phyloP scores from a whole-genome alignment of 2,329 filamentous ascomycete genomes.

The Tricladium varicosporioides region DNA sequence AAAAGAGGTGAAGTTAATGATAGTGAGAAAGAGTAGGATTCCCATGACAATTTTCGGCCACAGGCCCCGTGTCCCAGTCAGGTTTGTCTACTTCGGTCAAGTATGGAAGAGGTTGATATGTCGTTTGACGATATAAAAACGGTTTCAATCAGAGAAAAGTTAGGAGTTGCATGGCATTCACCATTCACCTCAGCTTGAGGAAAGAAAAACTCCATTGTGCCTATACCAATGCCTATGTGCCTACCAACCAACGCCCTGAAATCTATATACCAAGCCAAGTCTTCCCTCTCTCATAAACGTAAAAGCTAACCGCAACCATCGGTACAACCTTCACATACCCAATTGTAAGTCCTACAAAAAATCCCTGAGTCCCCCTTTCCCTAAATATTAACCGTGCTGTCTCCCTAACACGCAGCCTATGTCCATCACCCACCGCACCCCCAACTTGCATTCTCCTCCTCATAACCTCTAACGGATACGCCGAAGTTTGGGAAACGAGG shows the following conservation, averaged over 20 bases:
- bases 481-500: conserved; percentile 83
- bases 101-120: too few species aligned
- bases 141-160: too few species aligned
- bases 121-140: too few species aligned
- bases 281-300: conserved; percentile 64
- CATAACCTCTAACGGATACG: conserved; percentile 92
- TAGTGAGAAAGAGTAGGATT: too few species aligned
- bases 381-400: conserved; percentile 72
- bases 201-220: conserved; percentile 4
- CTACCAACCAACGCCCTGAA: too few species aligned
- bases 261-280: conserved; percentile 61
- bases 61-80: too few species aligned
- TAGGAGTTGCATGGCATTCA: too few species aligned
- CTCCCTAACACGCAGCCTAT: conserved; percentile 72
- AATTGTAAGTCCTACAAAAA: conserved; percentile 90
- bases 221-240: not conserved
- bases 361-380: conserved; percentile 76
- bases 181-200: too few species aligned
- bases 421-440: conserved; percentile 89
- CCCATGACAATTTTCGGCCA: too few species aligned
- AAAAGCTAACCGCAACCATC: conserved; percentile 73
- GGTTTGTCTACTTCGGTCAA: too few species aligned
- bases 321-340: conserved; percentile 94
- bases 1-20: too few species aligned
- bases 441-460: conserved; percentile 93